Base-by-base conservation (phyloP, 768 basidiomycete species). In the Tricholoma flavovirens region DNA sequence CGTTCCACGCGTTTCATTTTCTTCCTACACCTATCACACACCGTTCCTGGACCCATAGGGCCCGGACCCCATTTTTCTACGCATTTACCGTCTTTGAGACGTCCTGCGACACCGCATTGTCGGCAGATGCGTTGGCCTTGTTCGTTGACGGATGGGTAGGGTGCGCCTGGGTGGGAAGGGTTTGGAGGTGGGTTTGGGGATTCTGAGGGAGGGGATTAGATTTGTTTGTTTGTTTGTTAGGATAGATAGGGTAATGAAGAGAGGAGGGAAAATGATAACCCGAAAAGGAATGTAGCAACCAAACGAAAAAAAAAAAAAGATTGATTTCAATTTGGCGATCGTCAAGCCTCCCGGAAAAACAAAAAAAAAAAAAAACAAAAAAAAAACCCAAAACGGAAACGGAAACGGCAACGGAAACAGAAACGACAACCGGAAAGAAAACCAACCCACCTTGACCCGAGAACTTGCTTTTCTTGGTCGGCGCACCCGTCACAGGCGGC, bases 61-160 rank as follows among this genome's bases (percentile, higher is more conserved):
- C 89, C 89, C 19, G 89, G 88, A 1, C 89, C 89, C 89, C 89
- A 91, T 69, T 91, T 91, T 65, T 91, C 89, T 49, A 91, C 88
- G 65, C 89, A 91, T 62, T 89, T 89, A 10, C 85, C 87, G 21
- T 91, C 88, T 72, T 90, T 90, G 72, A 90, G 90, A 1, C 88
- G 74, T 0, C 89, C 89, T 0, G 82, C 74, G 45, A 84, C 71
- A 0, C 87, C 87, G 62, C 89, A 91, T 63, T 88, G 86, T 5
- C 88, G 74, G 66, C 89, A 90, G 49, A 87, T 88, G 17, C 88
- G 75, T 64, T 90, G 88, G 0, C 89, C 89, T 50, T 78, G 74
- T 1, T 77, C 73, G 63, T 88, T 88, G 0, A 74, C 75, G 2
- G 79, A 58, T 1, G 80, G 75, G 61, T 69, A 82, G 6, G 70